phyloP scores from a whole-genome alignment of 2,329 filamentous ascomycete genomes.

The Aspergillus hortae region DNA sequence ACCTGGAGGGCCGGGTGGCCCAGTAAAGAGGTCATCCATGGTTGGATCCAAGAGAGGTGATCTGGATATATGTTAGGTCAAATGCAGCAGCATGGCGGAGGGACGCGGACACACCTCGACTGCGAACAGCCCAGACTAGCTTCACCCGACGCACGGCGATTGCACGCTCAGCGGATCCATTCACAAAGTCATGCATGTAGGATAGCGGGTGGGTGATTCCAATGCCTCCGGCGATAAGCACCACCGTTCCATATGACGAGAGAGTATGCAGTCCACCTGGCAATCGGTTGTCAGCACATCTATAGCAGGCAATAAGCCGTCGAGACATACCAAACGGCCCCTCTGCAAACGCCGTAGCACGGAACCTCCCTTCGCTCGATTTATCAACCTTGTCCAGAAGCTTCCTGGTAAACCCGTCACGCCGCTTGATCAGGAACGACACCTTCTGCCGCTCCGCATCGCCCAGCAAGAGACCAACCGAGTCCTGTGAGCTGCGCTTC shows the following conservation, averaged over 20 bases:
- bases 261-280: slow-evolving; percentile 29
- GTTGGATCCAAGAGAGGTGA: slow-evolving; percentile 33
- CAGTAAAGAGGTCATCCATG: slow-evolving; percentile 31
- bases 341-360: slow-evolving; percentile 28
- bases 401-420: slow-evolving; percentile 32
- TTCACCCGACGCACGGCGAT: slow-evolving; percentile 26
- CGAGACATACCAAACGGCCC: slow-evolving; percentile 32
- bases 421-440: slow-evolving; percentile 31
- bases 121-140: slow-evolving; percentile 33
- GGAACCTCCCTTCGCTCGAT: slow-evolving; percentile 22
- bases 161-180: slow-evolving; percentile 19
- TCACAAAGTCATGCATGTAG: slow-evolving; percentile 29
- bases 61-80: slow-evolving; percentile 17
- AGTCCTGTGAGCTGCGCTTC: slow-evolving; percentile 29
- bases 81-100: not conserved
- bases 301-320: not conserved
- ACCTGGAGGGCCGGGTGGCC: slow-evolving; percentile 23
- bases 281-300: not conserved
- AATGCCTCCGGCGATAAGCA: slow-evolving; percentile 35
- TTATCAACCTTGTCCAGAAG: slow-evolving; percentile 25
- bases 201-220: slow-evolving; percentile 37
- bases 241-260: slow-evolving; percentile 30
- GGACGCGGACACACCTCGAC: slow-evolving; percentile 20
- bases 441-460: slow-evolving; percentile 24
- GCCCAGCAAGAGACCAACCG: slow-evolving; percentile 24